Evolutionary conservation across 352 stramenopile species (phyloP), one percentile per base, ranked within the genome.

Genomic region (Thalassiosira gravida): DNA sequence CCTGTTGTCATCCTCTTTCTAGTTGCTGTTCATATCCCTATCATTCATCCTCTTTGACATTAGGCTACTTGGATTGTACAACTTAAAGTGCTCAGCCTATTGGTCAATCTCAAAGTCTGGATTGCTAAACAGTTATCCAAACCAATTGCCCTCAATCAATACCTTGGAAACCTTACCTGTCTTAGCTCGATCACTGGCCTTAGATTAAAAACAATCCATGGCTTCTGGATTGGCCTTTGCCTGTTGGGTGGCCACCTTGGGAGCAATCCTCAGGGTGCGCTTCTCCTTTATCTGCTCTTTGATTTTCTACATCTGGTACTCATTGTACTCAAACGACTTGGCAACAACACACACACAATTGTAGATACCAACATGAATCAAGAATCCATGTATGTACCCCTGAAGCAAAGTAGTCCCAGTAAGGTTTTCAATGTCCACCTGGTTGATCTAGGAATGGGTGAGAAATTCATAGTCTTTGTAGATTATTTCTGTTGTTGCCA

Each of bases 381-480:
- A 99, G 90, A 98, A 99, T 52, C 97, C 97, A 90, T 99, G 97
- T 97, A 99, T 99, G 91, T 99, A 99, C 8, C 96, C 96, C 18
- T 88, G 78, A 24, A 99, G 91, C 73, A 99, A 76, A 14, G 96
- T 95, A 39, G 97, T 99, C 44, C 97, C 97, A 49, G 99, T 93
- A 35, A 99, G 91, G 77, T 99, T 96, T 62, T 96, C 93, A n/a
- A 98, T 92, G 37, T 97, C 97, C n/a, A 99, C 95, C 22, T 94
- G 91, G 64, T 97, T 90, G 35, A 99, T 92, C 80, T 99, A 96
- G 11, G 96, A 81, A 9, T 94, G 90, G 24, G 96, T 98, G 18
- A 99, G 94, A 86, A 99, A 99, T 82, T 98, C 98, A 90, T 98
- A 99, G 88, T 99, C 97, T 69, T 99, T 97, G 85, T 98, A 99